Conservation (phyloP, 768 basidiomycete species). For the Tephrocybe rancida region DNA sequence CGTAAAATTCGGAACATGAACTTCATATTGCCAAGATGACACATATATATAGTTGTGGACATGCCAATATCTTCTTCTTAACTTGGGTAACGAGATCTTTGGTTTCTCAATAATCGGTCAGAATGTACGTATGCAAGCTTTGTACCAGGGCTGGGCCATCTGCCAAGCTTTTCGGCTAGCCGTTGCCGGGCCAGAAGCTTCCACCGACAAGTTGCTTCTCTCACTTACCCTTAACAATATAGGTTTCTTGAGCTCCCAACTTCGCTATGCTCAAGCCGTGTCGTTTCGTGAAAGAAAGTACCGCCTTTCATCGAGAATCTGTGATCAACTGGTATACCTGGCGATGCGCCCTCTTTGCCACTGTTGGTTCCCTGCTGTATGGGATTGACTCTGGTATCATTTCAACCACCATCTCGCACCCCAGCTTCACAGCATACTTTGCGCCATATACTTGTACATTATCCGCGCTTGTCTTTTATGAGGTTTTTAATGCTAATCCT, state of each 20-base stretch:
- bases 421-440: constrained; percentile 7
- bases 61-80: too few relatives aligned
- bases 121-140: too few relatives aligned
- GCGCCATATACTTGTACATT: constrained; percentile 7
- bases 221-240: too few relatives aligned
- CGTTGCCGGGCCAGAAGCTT: too few relatives aligned
- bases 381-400: constrained; percentile 15
- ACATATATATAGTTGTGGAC: too few relatives aligned
- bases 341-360: constrained; percentile 5
- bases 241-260: too few relatives aligned
- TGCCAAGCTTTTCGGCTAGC: too few relatives aligned
- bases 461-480: background rate
- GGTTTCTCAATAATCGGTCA: too few relatives aligned
- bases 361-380: constrained; percentile 7
- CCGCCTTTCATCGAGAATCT: background rate
- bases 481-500: background rate
- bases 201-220: too few relatives aligned
- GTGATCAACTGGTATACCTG: constrained; percentile 10
- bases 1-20: constrained; percentile 6
- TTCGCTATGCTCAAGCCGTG: background rate
- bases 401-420: constrained; percentile 9
- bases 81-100: too few relatives aligned
- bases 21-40: background rate
- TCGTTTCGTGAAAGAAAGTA: background rate
- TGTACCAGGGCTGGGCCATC: too few relatives aligned